phyloP scores from a whole-genome alignment of 495 filamentous ascomycete species.

The Penicillium fimorum region DNA sequence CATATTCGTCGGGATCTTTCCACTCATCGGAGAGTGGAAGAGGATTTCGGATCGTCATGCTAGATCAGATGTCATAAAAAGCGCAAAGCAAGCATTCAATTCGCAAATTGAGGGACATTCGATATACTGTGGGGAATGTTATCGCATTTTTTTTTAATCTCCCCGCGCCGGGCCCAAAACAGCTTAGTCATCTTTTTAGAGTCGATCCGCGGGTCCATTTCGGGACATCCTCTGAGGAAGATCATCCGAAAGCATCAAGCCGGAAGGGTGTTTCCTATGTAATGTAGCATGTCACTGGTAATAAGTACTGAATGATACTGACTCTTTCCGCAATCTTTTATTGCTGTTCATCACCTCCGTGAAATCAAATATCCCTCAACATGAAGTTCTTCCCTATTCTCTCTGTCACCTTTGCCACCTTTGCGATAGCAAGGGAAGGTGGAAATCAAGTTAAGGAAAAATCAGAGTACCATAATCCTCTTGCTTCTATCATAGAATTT shows the following conservation, averaged over 20 bases:
- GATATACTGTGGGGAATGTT: constrained; percentile 7
- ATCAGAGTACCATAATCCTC: no score
- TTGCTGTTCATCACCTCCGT: no score
- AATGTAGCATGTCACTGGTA: no score
- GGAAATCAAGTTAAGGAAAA: no score
- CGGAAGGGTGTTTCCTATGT: not conserved
- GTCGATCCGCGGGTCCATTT: not conserved
- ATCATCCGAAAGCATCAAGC: not conserved
- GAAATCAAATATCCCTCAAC: no score
- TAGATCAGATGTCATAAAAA: not conserved
- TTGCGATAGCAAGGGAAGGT: no score
- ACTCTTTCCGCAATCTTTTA: not conserved
- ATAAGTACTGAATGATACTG: no score
- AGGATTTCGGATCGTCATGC: constrained; percentile 31
- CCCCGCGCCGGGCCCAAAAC: not conserved
- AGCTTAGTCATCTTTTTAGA: not conserved
- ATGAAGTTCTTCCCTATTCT: not conserved
- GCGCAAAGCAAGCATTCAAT: constrained; percentile 4
- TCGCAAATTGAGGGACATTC: not conserved
- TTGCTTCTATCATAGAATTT: no score
- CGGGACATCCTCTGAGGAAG: not conserved
- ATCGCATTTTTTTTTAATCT: constrained; percentile 8
- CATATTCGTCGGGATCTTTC: constrained; percentile 65
- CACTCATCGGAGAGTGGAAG: constrained; percentile 61
- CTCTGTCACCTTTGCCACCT: not conserved